Conservation (phyloP, 1,139 yeast species). For the Neolecta irregularis region DNA sequence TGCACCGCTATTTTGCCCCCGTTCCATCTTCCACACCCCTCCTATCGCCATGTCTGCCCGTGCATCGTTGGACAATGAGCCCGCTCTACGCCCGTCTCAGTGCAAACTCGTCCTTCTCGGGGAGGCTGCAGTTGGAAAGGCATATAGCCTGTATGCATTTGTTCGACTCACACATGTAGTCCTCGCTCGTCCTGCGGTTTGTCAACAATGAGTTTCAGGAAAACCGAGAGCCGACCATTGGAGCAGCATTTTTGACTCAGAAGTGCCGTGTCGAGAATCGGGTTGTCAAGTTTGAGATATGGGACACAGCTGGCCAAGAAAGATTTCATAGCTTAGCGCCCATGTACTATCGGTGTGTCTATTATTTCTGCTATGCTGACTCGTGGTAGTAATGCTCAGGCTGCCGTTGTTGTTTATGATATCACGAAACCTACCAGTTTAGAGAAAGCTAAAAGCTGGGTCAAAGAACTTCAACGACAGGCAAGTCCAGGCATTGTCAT, state of each 20-base stretch:
- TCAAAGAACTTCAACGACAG: conserved; percentile 87
- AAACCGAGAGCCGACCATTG: conserved; percentile 50
- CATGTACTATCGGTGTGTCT: conserved; percentile 90
- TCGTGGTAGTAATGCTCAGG: conserved; percentile 49
- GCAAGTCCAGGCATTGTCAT: conserved; percentile 81
- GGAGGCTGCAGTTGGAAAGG: no score
- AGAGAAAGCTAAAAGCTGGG: conserved; percentile 98
- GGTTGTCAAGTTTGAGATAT: conserved; percentile 22
- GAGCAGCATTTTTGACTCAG: conserved; percentile 93
- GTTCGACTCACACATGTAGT: no score
- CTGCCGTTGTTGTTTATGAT: conserved; percentile 91
- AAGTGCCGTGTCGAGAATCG: conserved; percentile 91
- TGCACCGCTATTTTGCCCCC: no score
- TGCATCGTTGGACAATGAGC: no score
- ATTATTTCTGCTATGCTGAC: background rate
- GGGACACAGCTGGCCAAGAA: conserved; percentile 96
- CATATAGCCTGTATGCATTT: no score
- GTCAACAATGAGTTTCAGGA: conserved; percentile 94
- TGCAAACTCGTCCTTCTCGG: conserved; percentile 17
- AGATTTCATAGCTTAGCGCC: conserved; percentile 94
- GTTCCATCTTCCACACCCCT: no score
- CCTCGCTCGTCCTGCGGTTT: conserved; percentile 79
- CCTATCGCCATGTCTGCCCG: no score
- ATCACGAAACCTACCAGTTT: conserved; percentile 94
- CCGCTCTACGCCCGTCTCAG: conserved; percentile 8